Base-by-base conservation (phyloP, 306 rosid genomes). In the Lupinus albus region DNA sequence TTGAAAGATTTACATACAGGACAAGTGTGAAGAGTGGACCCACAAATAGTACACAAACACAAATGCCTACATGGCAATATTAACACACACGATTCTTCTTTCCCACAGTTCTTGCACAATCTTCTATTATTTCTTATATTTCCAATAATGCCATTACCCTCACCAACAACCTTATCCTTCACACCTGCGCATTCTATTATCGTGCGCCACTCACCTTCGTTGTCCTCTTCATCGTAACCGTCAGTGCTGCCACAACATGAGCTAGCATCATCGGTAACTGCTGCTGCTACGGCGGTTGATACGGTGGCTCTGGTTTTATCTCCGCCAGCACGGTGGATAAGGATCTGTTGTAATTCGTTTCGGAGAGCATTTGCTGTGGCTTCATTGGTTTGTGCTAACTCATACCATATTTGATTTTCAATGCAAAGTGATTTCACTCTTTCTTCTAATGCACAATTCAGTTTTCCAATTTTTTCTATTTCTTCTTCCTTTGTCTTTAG, bases 31-130 rank as follows among this genome's bases (percentile, higher is more conserved):
- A 85, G 79, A 0, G 84, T 77, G 16, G 91, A 84, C 42, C 91
- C 97, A 71, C 99, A 93, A 1, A 76, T 80, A 60, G 84, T 85
- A 78, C 99, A 93, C 8, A 93, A 54, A 18, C 99, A 93, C 6
- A 93, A 85, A 21, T 93, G 99, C 81, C 99, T 79, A 64, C 99
- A 93, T 7, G 99, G 99, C 76, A 93, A 68, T 1, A 93, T 72
- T 88, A 93, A 46, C 50, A 93, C 96, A 57, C 97, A 86, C 7
- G 99, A 85, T 57, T 88, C 99, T 46, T 83, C 91, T 33, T 83
- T 83, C 47, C 87, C 85, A 74, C 99, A 93, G 61, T 71, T 85
- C 72, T 85, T 83, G 80, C 98, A 93, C 82, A 66, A 8, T 72
- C 95, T 70, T 7, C 54, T 36, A 3, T n/a, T 38, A 28, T 1